A percentile compares a stretch with the other conserved stretches of the same genome.
These are phyloP conservation scores for Camelina sativa DNA, from an alignment of 345 rosid genomes.

Conservation along the genomic window DNA sequence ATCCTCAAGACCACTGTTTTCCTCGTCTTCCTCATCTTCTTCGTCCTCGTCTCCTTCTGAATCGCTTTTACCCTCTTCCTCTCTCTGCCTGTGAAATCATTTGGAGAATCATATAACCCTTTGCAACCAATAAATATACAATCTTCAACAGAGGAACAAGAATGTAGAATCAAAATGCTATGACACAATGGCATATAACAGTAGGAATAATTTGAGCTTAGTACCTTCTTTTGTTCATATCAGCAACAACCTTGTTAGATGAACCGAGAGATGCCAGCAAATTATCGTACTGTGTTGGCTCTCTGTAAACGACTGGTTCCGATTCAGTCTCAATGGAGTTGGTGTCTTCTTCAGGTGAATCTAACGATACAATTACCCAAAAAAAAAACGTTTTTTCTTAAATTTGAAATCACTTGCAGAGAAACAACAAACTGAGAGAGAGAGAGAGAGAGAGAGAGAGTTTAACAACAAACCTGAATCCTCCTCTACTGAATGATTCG, in stretches of 20 bases:
- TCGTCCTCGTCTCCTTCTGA: constrained; percentile 57
- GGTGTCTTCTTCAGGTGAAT: constrained; percentile 41
- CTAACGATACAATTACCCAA: constrained; percentile 27
- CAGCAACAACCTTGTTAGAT: constrained; percentile 50
- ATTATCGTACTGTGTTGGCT: constrained; percentile 53
- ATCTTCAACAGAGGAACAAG: not conserved
- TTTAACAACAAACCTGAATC: constrained; percentile 44
- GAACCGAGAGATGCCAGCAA: constrained; percentile 59
- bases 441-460: not conserved
- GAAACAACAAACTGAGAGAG: not conserved
- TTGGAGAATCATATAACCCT: not conserved
- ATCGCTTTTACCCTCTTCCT: constrained; percentile 61
- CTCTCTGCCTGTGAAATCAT: constrained; percentile 52
- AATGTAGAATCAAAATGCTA: not conserved
- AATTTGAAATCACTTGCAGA: not conserved
- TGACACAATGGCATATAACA: not conserved
- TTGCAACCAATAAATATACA: too few relatives aligned
- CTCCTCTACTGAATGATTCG: constrained; percentile 38
- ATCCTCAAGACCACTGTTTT: constrained; percentile 51
- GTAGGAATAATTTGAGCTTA: not conserved
- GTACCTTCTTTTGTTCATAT: constrained; percentile 62
- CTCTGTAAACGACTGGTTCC: constrained; percentile 48
- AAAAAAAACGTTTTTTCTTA: not conserved
- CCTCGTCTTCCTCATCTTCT: constrained; percentile 50
- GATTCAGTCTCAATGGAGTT: constrained; percentile 35